Percentiles rank a stretch among this genome's conserved stretches.
Conservation (phyloP, 2,329 filamentous ascomycete genomes). For the Rutstroemia sydowiana region DNA sequence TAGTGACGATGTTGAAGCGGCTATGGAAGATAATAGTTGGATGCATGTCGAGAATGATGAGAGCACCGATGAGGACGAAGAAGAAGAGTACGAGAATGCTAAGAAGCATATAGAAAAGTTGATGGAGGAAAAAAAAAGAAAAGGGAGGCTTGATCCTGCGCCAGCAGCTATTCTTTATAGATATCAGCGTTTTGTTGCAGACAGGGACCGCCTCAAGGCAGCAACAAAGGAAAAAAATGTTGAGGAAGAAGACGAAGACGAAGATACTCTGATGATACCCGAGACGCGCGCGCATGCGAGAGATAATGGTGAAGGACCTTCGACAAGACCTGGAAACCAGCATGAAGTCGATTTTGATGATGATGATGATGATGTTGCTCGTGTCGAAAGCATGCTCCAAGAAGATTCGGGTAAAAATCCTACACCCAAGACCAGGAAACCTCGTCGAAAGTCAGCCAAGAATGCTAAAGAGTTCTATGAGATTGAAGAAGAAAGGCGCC, state of each 20-base stretch:
- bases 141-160: background rate
- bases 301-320: conserved; percentile 4
- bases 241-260: conserved; percentile 2
- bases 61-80: background rate
- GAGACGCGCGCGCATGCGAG: conserved; percentile 3
- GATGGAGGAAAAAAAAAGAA: background rate
- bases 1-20: conserved; percentile 8
- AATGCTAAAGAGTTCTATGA: conserved; percentile 14
- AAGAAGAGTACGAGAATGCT: conserved; percentile 5
- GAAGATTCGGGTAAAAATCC: conserved; percentile 8
- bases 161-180: background rate
- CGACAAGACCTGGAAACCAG: background rate
- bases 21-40: background rate
- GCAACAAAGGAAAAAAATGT: background rate
- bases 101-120: background rate
- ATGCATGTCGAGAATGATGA: background rate
- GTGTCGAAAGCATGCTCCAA: too few species aligned
- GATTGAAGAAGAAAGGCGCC: conserved; percentile 9
- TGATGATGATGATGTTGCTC: background rate
- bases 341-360: conserved; percentile 1
- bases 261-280: conserved; percentile 15
- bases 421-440: conserved; percentile 12
- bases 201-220: background rate
- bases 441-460: conserved; percentile 17
- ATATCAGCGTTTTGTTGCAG: background rate